These are phyloP conservation scores for Cetraspora pellucida DNA, from an alignment of 192 early-diverging fungal species.

Conservation along the genomic window DNA sequence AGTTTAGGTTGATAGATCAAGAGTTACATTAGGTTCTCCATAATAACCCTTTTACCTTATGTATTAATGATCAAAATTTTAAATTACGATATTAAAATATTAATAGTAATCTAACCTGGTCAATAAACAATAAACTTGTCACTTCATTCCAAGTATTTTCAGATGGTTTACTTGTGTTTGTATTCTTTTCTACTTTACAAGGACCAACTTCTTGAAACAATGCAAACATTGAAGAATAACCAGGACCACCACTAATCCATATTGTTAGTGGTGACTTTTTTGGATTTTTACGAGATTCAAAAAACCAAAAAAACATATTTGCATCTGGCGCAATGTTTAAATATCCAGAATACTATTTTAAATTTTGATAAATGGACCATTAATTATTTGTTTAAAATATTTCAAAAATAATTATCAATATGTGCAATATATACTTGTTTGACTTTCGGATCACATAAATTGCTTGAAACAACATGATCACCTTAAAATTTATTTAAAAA, in stretches of 20 bases:
- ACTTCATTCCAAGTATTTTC: slow-evolving; percentile 27
- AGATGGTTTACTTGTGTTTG: slow-evolving; percentile 47
- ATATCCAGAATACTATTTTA: slow-evolving; percentile 8
- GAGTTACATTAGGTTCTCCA: no score
- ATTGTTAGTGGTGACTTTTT: slow-evolving; percentile 72
- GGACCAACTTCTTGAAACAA: slow-evolving; percentile 84
- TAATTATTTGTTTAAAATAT: background rate
- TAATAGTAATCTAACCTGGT: background rate
- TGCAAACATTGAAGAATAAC: slow-evolving; percentile 75
- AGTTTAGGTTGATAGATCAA: no score
- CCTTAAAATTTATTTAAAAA: no score
- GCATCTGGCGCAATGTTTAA: background rate
- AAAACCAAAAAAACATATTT: slow-evolving; percentile 86
- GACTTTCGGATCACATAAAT: slow-evolving; percentile 1
- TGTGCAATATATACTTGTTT: background rate
- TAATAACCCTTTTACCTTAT: no score
- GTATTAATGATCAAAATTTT: slow-evolving; percentile 24
- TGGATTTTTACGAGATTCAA: slow-evolving; percentile 83
- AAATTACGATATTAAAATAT: background rate
- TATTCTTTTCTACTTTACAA: slow-evolving; percentile 72
- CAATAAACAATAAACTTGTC: slow-evolving; percentile 17
- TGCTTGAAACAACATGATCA: background rate
- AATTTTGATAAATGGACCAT: background rate
- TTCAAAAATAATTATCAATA: background rate
- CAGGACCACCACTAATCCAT: slow-evolving; percentile 83